These are phyloP conservation scores for Globisporangium ultimum DNA, from an alignment of 352 stramenopile species.

Conservation along the genomic window DNA sequence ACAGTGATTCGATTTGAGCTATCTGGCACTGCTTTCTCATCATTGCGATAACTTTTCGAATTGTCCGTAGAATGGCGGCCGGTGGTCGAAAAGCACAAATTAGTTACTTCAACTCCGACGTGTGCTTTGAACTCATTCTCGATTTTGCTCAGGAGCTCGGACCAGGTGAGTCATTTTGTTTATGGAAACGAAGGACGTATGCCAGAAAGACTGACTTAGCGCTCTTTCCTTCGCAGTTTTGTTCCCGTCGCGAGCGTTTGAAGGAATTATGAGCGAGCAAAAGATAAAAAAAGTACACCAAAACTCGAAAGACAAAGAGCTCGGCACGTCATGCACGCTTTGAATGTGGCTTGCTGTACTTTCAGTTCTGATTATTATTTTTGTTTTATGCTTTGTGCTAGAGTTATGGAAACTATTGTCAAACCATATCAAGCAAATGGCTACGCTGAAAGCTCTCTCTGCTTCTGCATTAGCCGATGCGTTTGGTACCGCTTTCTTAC, in stretches of 20 bases:
- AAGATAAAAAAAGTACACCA: conserved; percentile 78
- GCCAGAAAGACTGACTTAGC: not conserved
- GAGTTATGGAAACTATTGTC: conserved; percentile 72
- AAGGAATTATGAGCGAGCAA: conserved; percentile 80
- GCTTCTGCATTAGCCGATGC: conserved; percentile 33
- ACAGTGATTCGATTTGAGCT: not conserved
- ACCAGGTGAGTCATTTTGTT: conserved; percentile 24
- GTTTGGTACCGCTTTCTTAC: conserved; percentile 51
- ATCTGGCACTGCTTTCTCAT: conserved; percentile 5
- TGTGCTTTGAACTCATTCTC: conserved; percentile 75
- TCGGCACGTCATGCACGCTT: conserved; percentile 25
- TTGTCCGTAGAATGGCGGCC: conserved; percentile 50
- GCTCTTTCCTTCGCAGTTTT: conserved; percentile 30
- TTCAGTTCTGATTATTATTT: not conserved
- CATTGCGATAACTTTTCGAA: not conserved
- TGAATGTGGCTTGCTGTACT: not conserved
- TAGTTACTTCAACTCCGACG: conserved; percentile 69
- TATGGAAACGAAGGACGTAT: no score
- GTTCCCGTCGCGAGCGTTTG: conserved; percentile 68
- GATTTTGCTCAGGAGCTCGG: conserved; percentile 60
- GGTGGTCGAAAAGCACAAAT: conserved; percentile 68
- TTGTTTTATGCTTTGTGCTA: conserved; percentile 11
- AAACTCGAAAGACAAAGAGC: conserved; percentile 64
- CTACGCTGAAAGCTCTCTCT: conserved; percentile 36
- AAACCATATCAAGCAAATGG: conserved; percentile 52